Evolutionary conservation across 805 yeast genomes (phyloP), one percentile per base, ranked within the genome.

Genomic region (Metschnikowia picachoensis): DNA sequence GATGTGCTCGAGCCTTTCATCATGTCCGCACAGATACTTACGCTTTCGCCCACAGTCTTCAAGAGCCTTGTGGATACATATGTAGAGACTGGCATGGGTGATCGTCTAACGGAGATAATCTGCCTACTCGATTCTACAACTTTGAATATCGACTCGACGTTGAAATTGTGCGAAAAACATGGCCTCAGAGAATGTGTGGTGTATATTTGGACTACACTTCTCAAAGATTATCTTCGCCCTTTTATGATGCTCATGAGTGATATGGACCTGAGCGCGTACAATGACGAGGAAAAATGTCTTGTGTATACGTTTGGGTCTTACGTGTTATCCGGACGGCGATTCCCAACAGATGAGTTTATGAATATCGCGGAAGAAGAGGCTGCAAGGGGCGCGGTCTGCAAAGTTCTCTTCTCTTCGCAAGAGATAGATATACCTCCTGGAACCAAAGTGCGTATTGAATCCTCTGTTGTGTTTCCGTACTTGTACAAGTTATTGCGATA

Each of bases 81-180:
- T 51, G 68, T 74, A 1, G 46, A 61, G 0, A 51, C 55, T 5
- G 70, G 66, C 6, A 65, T 72, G 39, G 74, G 79, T 3, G 78
- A 74, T 2, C 55, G 65, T 0, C 68, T 92, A 15, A 90, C 88
- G 37, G 83, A 83, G 47, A 59, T 87, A 30, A 70, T 91, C 10
- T 85, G 95, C 54, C 66, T 79, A 2, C 60, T 92, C 25, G 91
- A 90, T 56, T 72, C 86, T 8, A 55, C 70, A 7, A 76, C 81
- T 11, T 72, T 94, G 41, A 96, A 92, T 59, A 77, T 92, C 32
- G 96, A 92, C 63, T 67, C 83, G 17, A 82, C 96, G 0, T 72
- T 89, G 12, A 72, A 71, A 11, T 65, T 87, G 14, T 84, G 96
- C 60, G 68, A 70, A 34, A 59, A 73, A 49, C 68, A 82, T 53